Conservation (phyloP, 345 rosid species). For the Toxicodendron radicans region DNA sequence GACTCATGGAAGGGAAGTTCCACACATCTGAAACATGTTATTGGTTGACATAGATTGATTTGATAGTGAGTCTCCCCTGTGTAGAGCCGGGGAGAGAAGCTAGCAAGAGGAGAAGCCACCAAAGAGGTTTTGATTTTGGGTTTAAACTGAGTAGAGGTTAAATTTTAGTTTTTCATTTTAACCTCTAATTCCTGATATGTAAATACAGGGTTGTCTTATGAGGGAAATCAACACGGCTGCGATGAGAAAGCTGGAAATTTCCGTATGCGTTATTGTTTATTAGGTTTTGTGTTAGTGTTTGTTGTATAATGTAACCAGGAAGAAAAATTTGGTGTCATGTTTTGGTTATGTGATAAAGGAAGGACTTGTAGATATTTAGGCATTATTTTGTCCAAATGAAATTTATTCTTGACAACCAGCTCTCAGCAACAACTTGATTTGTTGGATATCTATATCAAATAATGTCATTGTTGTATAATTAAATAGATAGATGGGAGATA, state of each 20-base stretch:
- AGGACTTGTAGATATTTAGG: background rate
- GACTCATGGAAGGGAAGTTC: conserved; percentile 37
- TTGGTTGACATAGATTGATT: conserved; percentile 2
- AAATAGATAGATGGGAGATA: no score
- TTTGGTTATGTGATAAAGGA: background rate
- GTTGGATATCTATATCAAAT: background rate
- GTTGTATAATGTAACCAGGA: background rate
- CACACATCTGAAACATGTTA: conserved; percentile 16
- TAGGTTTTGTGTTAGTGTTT: background rate
- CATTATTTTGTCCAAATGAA: background rate
- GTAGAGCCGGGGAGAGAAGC: conserved; percentile 10
- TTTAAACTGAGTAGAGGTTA: background rate
- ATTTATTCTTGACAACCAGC: background rate
- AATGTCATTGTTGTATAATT: background rate
- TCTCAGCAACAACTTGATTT: background rate
- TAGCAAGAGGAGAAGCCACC: conserved; percentile 7
- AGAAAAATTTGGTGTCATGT: background rate
- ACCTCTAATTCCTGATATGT: background rate
- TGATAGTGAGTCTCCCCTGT: conserved; percentile 3
- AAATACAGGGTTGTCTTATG: conserved; percentile 5
- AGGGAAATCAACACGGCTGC: background rate
- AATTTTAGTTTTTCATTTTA: background rate
- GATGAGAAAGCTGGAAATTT: conserved; percentile 4
- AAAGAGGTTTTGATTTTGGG: background rate
- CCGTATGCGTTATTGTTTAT: background rate